Evolutionary conservation across 1,139 yeast genomes (phyloP).

Genomic region (Kodamaea fungicola): DNA sequence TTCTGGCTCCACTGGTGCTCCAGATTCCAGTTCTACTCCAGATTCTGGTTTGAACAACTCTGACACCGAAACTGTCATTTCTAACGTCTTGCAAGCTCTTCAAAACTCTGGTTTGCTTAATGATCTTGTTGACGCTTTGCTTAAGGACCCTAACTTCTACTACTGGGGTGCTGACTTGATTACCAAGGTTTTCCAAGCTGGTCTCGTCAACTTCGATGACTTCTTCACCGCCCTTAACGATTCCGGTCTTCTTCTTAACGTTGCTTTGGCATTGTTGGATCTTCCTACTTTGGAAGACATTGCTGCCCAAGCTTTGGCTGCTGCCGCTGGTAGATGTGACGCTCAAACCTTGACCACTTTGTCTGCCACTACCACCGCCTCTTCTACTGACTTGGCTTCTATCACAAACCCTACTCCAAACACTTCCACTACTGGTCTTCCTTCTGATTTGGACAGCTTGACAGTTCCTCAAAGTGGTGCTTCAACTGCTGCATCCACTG

Average conservation of each 20-base stretch:
- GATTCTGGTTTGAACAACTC: too few relatives aligned
- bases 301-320: constrained; percentile 44
- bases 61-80: constrained; percentile 17
- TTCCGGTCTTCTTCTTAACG: constrained; percentile 39
- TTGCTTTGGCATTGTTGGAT: constrained; percentile 40
- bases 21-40: constrained; percentile 1
- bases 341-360: constrained; percentile 28
- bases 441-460: too few relatives aligned
- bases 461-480: too few relatives aligned
- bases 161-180: constrained; percentile 41
- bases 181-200: constrained; percentile 25
- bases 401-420: constrained; percentile 7
- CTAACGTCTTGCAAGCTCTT: constrained; percentile 44
- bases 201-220: constrained; percentile 28
- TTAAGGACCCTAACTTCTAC: constrained; percentile 39
- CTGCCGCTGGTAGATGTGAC: constrained; percentile 42
- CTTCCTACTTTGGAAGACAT: constrained; percentile 35
- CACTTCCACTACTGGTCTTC: constrained; percentile 14
- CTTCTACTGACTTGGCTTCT: constrained; percentile 11
- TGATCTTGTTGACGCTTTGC: constrained; percentile 38
- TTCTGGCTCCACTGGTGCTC: constrained; percentile 2
- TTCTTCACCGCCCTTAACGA: constrained; percentile 29
- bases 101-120: constrained; percentile 44
- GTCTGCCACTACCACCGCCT: constrained; percentile 17
- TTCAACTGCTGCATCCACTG: too few relatives aligned